Conservation (phyloP, 805 yeast genomes). For the Zygosaccharomyces gambellarensis region DNA sequence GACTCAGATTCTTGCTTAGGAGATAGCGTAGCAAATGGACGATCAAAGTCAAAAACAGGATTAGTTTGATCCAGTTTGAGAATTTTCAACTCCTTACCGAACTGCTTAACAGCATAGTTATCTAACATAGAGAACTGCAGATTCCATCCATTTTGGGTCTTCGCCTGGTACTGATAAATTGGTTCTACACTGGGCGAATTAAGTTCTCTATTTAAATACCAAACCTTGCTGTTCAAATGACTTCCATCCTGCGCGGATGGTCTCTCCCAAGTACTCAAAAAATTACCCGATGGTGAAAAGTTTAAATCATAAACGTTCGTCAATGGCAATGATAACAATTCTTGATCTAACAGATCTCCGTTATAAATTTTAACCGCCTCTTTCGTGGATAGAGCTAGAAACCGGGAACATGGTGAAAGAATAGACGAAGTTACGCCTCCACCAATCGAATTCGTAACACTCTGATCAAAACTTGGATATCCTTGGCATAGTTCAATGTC, state of each 20-base stretch:
- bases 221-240: conserved; percentile 73
- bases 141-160: conserved; percentile 82
- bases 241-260: conserved; percentile 71
- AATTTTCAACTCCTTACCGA: conserved; percentile 31
- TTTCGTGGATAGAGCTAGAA: conserved; percentile 31
- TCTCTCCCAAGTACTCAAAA: conserved; percentile 83
- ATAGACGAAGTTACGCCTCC: conserved; percentile 25
- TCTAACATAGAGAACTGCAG: conserved; percentile 35
- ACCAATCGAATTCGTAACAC: conserved; percentile 20
- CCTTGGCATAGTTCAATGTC: conserved; percentile 35
- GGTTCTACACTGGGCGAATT: conserved; percentile 27
- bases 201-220: conserved; percentile 50
- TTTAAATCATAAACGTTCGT: conserved; percentile 73
- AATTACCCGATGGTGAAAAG: conserved; percentile 86
- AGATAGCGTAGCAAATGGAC: conserved; percentile 54
- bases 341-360: conserved; percentile 26
- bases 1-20: conserved; percentile 38
- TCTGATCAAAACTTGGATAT: conserved; percentile 30
- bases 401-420: conserved; percentile 35
- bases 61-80: conserved; percentile 41
- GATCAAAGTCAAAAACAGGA: conserved; percentile 40
- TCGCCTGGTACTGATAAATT: conserved; percentile 57
- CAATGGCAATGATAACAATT: conserved; percentile 33
- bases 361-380: conserved; percentile 26
- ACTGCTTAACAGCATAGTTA: conserved; percentile 28